Percentiles rank a stretch among this genome's conserved stretches.
These are phyloP conservation scores for Ceratobasidium sp. DNA, from an alignment of 1,284 basidiomycete species.

Conservation along the genomic window DNA sequence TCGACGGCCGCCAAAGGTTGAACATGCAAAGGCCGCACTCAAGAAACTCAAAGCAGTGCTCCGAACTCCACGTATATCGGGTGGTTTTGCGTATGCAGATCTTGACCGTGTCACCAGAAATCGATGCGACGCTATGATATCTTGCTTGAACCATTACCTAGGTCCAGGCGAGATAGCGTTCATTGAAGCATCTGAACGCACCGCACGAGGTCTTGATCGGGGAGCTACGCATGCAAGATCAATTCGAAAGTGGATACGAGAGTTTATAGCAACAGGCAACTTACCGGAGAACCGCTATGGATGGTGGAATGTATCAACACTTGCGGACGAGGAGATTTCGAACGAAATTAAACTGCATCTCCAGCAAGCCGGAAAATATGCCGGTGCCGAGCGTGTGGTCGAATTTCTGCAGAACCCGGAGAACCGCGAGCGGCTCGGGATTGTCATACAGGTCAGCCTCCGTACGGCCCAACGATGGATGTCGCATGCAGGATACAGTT, in stretches of 20 bases:
- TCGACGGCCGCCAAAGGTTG: background rate
- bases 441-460: conserved; percentile 17
- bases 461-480: conserved; percentile 45
- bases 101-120: background rate
- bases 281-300: background rate
- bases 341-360: conserved; percentile 39
- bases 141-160: conserved; percentile 23
- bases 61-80: background rate
- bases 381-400: conserved; percentile 40
- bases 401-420: conserved; percentile 35
- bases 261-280: conserved; percentile 8
- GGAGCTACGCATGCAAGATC: background rate
- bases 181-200: background rate
- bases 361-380: conserved; percentile 43
- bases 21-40: background rate
- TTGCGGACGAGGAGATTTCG: conserved; percentile 40
- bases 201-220: background rate
- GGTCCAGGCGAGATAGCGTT: background rate
- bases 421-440: background rate
- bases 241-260: conserved; percentile 17
- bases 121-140: conserved; percentile 4
- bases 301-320: conserved; percentile 25
- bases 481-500: conserved; percentile 10
- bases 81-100: background rate
- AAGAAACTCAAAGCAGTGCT: background rate